Conservation (phyloP, 2,329 filamentous ascomycete species). For the Penicillium sp. region DNA sequence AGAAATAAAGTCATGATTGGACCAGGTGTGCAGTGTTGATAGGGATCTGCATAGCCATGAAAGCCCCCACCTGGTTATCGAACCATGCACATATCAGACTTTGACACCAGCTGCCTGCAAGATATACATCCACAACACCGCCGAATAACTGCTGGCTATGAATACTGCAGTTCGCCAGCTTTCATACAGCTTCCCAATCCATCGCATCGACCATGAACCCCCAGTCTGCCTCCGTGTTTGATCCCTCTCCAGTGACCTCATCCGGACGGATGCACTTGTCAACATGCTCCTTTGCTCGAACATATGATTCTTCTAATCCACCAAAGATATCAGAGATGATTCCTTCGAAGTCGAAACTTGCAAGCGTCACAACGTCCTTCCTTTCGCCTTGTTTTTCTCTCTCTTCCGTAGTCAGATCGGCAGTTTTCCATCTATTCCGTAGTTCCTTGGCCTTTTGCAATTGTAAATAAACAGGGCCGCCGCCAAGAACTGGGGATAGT, state of each 20-base stretch:
- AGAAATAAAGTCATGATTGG: not conserved
- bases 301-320: constrained; percentile 60
- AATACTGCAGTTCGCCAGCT: not conserved
- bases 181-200: constrained; percentile 53
- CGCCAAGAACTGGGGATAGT: constrained; percentile 56
- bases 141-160: not conserved
- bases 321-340: constrained; percentile 59
- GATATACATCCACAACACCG: not conserved
- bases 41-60: not conserved
- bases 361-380: constrained; percentile 43
- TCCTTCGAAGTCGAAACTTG: constrained; percentile 60
- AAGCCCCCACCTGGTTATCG: not conserved
- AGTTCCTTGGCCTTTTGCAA: constrained; percentile 67
- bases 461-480: constrained; percentile 55
- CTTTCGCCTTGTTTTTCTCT: constrained; percentile 24
- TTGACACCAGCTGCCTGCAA: not conserved
- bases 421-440: constrained; percentile 70
- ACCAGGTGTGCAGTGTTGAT: not conserved
- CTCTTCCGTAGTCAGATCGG: constrained; percentile 47
- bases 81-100: not conserved
- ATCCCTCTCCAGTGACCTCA: constrained; percentile 8
- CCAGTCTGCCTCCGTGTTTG: constrained; percentile 48
- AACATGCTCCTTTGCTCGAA: constrained; percentile 51
- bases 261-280: constrained; percentile 27
- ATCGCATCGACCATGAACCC: constrained; percentile 60